Conservation (phyloP, 768 basidiomycete species). For the Tylopilus sp. region DNA sequence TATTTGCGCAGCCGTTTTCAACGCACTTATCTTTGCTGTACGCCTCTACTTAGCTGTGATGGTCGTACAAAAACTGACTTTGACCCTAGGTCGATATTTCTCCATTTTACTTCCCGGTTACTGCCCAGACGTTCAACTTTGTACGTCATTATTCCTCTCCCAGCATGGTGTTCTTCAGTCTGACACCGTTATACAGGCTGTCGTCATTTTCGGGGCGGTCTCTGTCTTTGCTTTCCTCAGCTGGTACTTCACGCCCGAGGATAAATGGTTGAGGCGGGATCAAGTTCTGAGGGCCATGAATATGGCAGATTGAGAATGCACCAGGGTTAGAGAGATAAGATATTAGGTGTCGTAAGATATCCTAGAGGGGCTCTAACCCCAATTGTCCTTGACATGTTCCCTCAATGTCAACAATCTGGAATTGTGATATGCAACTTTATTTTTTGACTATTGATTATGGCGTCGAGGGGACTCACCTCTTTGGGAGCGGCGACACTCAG, state of each 20-base stretch:
- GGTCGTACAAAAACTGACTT: not conserved
- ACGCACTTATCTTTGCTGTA: conserved; percentile 70
- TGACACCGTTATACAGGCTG: conserved; percentile 44
- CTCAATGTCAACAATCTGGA: conserved; percentile 69
- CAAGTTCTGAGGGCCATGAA: conserved; percentile 52
- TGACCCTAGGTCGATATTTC: conserved; percentile 67
- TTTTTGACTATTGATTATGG: not conserved
- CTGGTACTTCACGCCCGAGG: conserved; percentile 77
- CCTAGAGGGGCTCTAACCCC: conserved; percentile 53
- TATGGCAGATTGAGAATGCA: conserved; percentile 9
- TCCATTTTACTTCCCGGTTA: conserved; percentile 85
- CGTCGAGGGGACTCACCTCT: conserved; percentile 49
- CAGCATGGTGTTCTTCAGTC: not conserved
- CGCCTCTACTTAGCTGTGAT: conserved; percentile 26
- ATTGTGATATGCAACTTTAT: conserved; percentile 2
- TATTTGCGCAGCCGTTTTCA: conserved; percentile 63
- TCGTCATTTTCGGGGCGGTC: conserved; percentile 75
- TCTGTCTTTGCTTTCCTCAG: conserved; percentile 73
- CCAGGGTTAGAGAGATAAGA: not conserved
- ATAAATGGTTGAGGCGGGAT: conserved; percentile 75
- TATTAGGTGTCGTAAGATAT: conserved; percentile 6
- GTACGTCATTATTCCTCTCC: conserved; percentile 40
- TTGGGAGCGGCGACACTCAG: conserved; percentile 76
- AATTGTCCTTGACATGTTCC: conserved; percentile 73
- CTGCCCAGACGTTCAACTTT: conserved; percentile 77